Evolutionary conservation across 2,329 filamentous ascomycete genomes (phyloP).

Genomic region (Exserohilum turcica): DNA sequence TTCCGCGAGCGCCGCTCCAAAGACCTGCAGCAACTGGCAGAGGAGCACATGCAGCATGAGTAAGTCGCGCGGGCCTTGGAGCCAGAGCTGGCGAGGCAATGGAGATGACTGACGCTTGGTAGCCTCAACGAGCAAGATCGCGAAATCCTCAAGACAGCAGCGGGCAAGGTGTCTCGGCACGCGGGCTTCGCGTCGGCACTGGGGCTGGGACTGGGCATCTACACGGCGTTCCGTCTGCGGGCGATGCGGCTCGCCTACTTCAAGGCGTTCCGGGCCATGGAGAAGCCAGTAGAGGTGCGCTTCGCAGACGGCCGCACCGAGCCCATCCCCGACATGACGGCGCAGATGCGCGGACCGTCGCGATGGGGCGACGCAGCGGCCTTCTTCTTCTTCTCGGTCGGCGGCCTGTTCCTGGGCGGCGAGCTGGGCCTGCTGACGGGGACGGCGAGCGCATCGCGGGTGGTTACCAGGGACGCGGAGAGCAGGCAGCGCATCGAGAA

Average conservation of each 20-base stretch:
- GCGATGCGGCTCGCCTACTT: slow-evolving; percentile 63
- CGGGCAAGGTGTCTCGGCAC: slow-evolving; percentile 59
- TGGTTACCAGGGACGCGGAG: slow-evolving; percentile 61
- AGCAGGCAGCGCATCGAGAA: slow-evolving; percentile 63
- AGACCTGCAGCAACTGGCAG: slow-evolving; percentile 38
- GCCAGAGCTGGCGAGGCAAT: no score
- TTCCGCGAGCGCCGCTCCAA: slow-evolving; percentile 36
- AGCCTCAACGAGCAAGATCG: slow-evolving; percentile 63
- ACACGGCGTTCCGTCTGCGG: slow-evolving; percentile 60
- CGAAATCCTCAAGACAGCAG: slow-evolving; percentile 61
- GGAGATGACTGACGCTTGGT: slow-evolving; percentile 5
- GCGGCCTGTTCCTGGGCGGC: slow-evolving; percentile 67
- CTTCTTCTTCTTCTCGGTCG: slow-evolving; percentile 66
- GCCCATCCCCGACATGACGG: slow-evolving; percentile 65
- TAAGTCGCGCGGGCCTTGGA: slow-evolving; percentile 10
- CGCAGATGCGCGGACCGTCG: slow-evolving; percentile 60
- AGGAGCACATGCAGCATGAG: slow-evolving; percentile 44
- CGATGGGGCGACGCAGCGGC: slow-evolving; percentile 65
- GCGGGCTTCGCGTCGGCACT: slow-evolving; percentile 64
- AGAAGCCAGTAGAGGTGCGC: slow-evolving; percentile 65
- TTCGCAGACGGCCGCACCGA: slow-evolving; percentile 67
- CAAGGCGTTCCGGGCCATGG: slow-evolving; percentile 63
- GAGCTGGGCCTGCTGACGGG: slow-evolving; percentile 67
- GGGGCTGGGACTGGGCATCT: slow-evolving; percentile 64
- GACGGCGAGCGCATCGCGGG: slow-evolving; percentile 58